Conservation (phyloP, 129 eudicot genomes). For the Sambucus nigra region DNA sequence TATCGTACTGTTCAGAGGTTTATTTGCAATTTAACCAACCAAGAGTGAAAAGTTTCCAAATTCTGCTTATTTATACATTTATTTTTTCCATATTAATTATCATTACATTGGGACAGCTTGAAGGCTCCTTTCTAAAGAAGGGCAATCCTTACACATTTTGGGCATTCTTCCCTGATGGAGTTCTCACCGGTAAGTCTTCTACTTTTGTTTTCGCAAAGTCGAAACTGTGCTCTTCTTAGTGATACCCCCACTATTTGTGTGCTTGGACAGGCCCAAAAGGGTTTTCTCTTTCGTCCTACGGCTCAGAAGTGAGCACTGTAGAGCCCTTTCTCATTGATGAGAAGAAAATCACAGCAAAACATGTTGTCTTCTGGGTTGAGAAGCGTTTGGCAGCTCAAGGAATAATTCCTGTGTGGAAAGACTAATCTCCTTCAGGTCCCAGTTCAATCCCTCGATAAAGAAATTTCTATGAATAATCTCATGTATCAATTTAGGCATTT, state of each 20-base stretch:
- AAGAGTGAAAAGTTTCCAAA: background rate
- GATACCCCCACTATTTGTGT: background rate
- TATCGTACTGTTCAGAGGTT: too few relatives aligned
- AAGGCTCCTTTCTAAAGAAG: conserved; percentile 67
- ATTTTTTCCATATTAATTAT: background rate
- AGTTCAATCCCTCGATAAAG: too few relatives aligned
- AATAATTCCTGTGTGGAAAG: conserved; percentile 80
- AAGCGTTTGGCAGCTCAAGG: conserved; percentile 97
- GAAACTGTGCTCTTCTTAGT: background rate
- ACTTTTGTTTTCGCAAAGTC: conserved; percentile 1
- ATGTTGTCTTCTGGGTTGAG: conserved; percentile 87
- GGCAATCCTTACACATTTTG: conserved; percentile 53
- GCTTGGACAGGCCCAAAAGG: conserved; percentile 66
- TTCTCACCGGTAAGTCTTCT: conserved; percentile 44
- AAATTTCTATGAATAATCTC: too few relatives aligned
- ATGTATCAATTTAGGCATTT: background rate
- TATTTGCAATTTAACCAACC: background rate
- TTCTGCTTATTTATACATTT: background rate
- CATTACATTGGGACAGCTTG: conserved; percentile 35
- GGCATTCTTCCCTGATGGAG: conserved; percentile 91
- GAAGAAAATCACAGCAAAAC: conserved; percentile 65
- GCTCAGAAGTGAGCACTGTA: conserved; percentile 51
- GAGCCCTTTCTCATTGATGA: conserved; percentile 81
- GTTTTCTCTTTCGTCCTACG: conserved; percentile 64
- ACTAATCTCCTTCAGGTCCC: conserved; percentile 10